phyloP scores from a whole-genome alignment of 2,329 filamentous ascomycete species.

The Aspergillus fijiensis region DNA sequence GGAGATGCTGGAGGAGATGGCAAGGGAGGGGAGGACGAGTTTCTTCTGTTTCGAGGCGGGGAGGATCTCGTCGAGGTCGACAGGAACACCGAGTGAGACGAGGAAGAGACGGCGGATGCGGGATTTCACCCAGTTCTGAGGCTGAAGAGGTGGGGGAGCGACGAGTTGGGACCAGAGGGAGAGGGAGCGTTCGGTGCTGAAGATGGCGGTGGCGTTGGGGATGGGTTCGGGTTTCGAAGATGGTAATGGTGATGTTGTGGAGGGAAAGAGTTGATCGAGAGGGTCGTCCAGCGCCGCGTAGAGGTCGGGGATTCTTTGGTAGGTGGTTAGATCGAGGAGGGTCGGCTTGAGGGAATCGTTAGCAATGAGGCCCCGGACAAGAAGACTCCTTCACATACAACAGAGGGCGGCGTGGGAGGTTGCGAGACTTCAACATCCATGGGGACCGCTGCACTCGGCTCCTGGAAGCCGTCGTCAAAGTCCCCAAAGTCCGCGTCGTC shows the following conservation, averaged over 20 bases:
- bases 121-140: constrained; percentile 96
- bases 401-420: constrained; percentile 36
- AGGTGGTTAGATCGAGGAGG: constrained; percentile 55
- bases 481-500: constrained; percentile 61
- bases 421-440: constrained; percentile 24
- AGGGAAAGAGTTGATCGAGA: constrained; percentile 48
- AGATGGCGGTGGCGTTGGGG: constrained; percentile 56
- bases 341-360: constrained; percentile 30
- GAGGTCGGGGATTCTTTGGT: constrained; percentile 48
- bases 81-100: constrained; percentile 90
- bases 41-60: constrained; percentile 98
- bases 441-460: constrained; percentile 33
- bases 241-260: constrained; percentile 35
- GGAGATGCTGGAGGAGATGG: constrained; percentile 33
- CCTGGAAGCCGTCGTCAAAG: constrained; percentile 69
- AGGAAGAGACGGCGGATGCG: constrained; percentile 92
- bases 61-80: constrained; percentile 95
- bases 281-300: constrained; percentile 38
- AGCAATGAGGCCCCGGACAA: neutral
- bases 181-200: constrained; percentile 80
- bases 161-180: constrained; percentile 97
- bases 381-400: constrained; percentile 44
- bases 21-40: constrained; percentile 81
- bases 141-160: constrained; percentile 88
- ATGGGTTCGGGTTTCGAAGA: constrained; percentile 42